Base-by-base conservation (phyloP, 305 asterid genomes). In the Rubia occidens region DNA sequence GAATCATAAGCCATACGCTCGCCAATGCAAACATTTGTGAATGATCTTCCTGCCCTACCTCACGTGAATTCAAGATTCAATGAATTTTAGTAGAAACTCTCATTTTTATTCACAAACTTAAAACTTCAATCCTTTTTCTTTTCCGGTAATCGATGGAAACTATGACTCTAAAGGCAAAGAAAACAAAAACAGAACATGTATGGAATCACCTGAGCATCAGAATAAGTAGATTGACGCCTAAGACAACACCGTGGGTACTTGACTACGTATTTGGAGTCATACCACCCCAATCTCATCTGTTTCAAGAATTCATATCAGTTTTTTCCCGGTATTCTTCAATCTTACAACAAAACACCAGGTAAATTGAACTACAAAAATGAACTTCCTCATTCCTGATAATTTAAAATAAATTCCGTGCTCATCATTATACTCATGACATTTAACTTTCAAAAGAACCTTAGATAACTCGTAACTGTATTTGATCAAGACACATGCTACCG, bases 1-100 rank as follows among this genome's bases (percentile, higher is more conserved):
- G 95, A 78, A 90, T 82, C 85, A 90, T 61, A 77, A 93, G 80
- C 98, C 98, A 93, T 70, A 93, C 80, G 55, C 98, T 88, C 15
- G 95, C 95, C 83, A 93, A 71, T 64, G 96, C 97, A 59, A 87
- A 83, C 72, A 82, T 96, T 83, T 90, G 98, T 37, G 96, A 85
- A 77, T 88, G 91, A 77, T 93, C 97, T 83, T 88, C 96, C 98
- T 93, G 98, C 97, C 97, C 97, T 90, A 93, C 94, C 89, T 80
- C 86, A 90, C 71, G 88, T 81, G 80, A 76, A 63, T 78, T 79
- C 75, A 72, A 77, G 82, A 81, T 87, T 85, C 93, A 92, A 84
- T 77, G 76, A 40, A 40, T 18, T 40, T 64, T 55, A 40, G 54
- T 9, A 64, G 68, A 17, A 64, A 63, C 39, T 49, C 60, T 40